Base-by-base conservation (phyloP, 1,139 yeast species). In the Pneumocystis canis region DNA sequence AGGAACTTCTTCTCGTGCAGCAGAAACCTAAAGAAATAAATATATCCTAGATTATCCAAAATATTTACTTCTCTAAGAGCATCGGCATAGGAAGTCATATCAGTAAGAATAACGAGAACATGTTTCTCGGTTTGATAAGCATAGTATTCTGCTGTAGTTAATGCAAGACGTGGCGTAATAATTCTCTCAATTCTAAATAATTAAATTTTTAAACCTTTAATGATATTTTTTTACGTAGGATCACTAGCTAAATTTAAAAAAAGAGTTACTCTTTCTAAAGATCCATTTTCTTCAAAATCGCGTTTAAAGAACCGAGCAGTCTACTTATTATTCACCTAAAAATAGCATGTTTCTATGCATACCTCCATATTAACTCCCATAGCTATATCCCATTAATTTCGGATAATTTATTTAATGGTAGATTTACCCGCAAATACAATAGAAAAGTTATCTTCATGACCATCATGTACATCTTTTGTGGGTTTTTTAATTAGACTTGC, bases 1-100 rank as follows among this genome's bases (percentile, higher is more conserved):
- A 73, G 99, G 99, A 60, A 92, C 99, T 79, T 92, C 99, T 79
- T 92, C 99, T 82, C 99, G 88, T 62, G 99, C 99, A 66, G 99
- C 98, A 66, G 97, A 89, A 63, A 92, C 98, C 54, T 47, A 25
- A 25, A 41, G 14, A 25, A 9, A 5, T 47, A 11, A 47, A 18
- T 5, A 47, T 20, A 1, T 41, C 20, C 20, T 5, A 41, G 5
- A 41, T 28, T 25, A 47, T 25, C 16, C 14, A 18, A 20, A 47
- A 25, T 11, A 18, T 5, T 4, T 47, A 47, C 54, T 80, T 92
- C 99, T 84, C 99, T 90, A 74, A 92, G 81, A 57, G 99, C 99
- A 77, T 92, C 99, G 54, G 99, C 99, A 75, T 92, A 92, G 20
- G 98, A 92, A 32, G 97, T 89, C 99, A 92, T 92, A 79, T 92